These are phyloP conservation scores for Trypanosoma scelopori DNA, from an alignment of 208 protist genomes.

Conservation along the genomic window DNA sequence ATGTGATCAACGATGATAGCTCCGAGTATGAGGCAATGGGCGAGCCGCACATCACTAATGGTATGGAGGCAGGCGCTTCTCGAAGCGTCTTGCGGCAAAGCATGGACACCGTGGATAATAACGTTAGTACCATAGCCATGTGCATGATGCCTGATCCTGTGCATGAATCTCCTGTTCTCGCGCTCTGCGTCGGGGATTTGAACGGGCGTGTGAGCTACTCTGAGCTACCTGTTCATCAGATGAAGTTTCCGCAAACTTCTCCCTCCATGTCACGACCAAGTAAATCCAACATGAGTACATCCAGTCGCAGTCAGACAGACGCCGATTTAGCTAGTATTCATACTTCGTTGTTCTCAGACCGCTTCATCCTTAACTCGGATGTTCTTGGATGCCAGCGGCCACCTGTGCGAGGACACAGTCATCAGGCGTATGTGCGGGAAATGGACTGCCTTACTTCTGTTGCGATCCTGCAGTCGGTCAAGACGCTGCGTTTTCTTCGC, in stretches of 20 bases:
- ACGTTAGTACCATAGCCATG: conserved; percentile 67
- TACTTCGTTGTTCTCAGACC: conserved; percentile 39
- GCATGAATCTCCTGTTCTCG: conserved; percentile 60
- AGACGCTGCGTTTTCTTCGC: conserved; percentile 66
- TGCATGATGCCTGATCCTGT: conserved; percentile 74
- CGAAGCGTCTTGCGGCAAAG: conserved; percentile 20
- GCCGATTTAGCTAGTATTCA: conserved; percentile 6
- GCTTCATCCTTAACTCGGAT: conserved; percentile 26
- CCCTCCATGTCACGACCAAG: conserved; percentile 22
- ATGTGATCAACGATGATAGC: conserved; percentile 3
- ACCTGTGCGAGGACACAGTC: conserved; percentile 61
- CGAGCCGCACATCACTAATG: conserved; percentile 9
- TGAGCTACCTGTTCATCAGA: conserved; percentile 60
- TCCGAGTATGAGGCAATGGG: conserved; percentile 26
- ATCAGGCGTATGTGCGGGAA: conserved; percentile 81
- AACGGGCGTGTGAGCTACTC: conserved; percentile 83
- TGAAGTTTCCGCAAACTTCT: conserved; percentile 16
- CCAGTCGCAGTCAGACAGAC: conserved; percentile 28
- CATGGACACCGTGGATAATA: conserved; percentile 39
- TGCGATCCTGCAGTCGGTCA: conserved; percentile 71
- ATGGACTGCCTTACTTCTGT: conserved; percentile 87
- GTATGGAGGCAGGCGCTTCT: conserved; percentile 1
- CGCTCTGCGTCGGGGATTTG: conserved; percentile 77
- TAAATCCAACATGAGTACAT: conserved; percentile 25
- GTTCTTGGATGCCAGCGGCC: conserved; percentile 58